These are phyloP conservation scores for Cadophora gregata DNA, from an alignment of 2,329 filamentous ascomycete species.

Conservation along the genomic window DNA sequence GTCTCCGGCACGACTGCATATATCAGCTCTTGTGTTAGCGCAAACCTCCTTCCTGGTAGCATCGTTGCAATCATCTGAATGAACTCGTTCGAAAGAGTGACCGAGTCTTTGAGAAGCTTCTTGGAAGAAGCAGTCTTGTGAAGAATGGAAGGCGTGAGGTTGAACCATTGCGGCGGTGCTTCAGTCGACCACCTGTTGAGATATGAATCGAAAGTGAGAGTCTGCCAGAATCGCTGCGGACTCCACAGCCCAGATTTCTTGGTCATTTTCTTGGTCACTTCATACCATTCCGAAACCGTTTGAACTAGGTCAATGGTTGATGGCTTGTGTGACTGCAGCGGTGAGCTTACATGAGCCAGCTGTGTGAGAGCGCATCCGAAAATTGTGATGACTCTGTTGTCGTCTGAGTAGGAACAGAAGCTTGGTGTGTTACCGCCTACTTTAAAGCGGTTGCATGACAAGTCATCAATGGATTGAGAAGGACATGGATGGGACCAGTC, in stretches of 20 bases:
- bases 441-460: background rate
- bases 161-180: background rate
- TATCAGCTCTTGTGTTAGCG: background rate
- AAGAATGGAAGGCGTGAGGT: background rate
- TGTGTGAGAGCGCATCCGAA: background rate
- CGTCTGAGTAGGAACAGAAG: background rate
- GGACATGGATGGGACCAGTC: background rate
- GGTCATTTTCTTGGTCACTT: background rate
- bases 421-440: background rate
- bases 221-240: background rate
- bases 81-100: background rate
- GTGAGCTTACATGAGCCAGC: background rate
- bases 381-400: background rate
- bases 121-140: background rate
- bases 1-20: background rate
- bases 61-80: background rate
- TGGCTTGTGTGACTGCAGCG: background rate
- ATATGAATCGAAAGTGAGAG: background rate
- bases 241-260: background rate
- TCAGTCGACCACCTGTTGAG: background rate
- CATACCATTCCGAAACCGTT: background rate
- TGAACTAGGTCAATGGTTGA: background rate
- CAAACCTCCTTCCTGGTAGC: background rate
- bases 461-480: background rate
- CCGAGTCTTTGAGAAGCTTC: background rate